These are phyloP conservation scores for Coffea eugenioides DNA, from an alignment of 257 asterid species.

Conservation along the genomic window DNA sequence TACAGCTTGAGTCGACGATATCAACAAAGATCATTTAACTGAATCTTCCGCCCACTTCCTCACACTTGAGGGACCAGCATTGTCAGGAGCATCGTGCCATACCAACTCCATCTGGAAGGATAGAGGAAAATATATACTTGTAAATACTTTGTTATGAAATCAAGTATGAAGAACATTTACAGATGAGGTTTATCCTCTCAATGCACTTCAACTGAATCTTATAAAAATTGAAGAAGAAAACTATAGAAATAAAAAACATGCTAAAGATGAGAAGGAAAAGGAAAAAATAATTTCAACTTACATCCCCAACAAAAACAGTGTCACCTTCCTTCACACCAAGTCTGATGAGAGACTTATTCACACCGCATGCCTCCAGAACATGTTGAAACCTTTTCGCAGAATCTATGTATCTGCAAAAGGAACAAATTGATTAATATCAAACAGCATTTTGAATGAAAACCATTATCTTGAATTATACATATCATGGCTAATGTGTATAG, in stretches of 20 bases:
- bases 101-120: conserved; percentile 74
- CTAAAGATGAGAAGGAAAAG: background rate
- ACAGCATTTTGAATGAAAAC: background rate
- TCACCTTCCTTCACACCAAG: conserved; percentile 93
- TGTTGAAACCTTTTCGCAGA: conserved; percentile 88
- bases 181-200: background rate
- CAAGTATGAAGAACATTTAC: too few species aligned
- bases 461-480: background rate
- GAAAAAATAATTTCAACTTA: conserved; percentile 21
- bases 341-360: conserved; percentile 72
- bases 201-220: background rate
- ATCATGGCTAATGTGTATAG: background rate
- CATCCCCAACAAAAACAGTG: conserved; percentile 90
- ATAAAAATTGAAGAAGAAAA: background rate
- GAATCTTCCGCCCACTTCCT: conserved; percentile 46
- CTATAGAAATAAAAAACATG: background rate
- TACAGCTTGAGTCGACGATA: conserved; percentile 4
- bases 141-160: background rate
- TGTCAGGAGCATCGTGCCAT: conserved; percentile 68
- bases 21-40: conserved; percentile 25
- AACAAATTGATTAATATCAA: conserved; percentile 17
- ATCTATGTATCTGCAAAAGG: conserved; percentile 65
- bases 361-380: conserved; percentile 93
- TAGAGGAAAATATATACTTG: background rate
- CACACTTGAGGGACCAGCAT: conserved; percentile 50